These are phyloP conservation scores for Ophiostoma sp. DNA, from an alignment of 2,329 filamentous ascomycete genomes.

Conservation along the genomic window DNA sequence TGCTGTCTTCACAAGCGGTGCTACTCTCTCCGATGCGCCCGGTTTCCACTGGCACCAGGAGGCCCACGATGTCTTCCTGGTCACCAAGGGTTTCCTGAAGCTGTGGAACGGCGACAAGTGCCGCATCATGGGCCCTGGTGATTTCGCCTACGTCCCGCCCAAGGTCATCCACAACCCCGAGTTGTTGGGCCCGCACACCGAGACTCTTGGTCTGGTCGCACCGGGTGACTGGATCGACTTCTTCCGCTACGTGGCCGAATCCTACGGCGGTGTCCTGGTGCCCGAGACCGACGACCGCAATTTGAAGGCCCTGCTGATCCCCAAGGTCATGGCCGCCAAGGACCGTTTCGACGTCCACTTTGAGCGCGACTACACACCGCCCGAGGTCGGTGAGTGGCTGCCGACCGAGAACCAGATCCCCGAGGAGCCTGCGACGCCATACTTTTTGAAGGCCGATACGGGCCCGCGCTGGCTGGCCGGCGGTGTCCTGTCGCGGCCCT, in stretches of 20 bases:
- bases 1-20: not conserved
- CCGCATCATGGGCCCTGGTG: conserved; percentile 16
- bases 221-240: conserved; percentile 17
- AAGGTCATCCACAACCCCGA: conserved; percentile 15
- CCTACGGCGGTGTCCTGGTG: not conserved
- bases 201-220: not conserved
- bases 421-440: not conserved
- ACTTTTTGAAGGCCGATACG: conserved; percentile 4
- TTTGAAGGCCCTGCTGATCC: not conserved
- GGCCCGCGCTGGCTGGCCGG: conserved; percentile 14
- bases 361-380: conserved; percentile 8
- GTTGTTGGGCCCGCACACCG: conserved; percentile 16
- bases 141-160: conserved; percentile 15
- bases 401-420: conserved; percentile 8
- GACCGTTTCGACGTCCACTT: conserved; percentile 11
- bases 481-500: conserved; percentile 9
- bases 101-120: conserved; percentile 20
- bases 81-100: conserved; percentile 15
- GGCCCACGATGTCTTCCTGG: conserved; percentile 14
- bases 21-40: not conserved
- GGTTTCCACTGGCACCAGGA: conserved; percentile 6
- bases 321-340: conserved; percentile 19
- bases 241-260: conserved; percentile 10
- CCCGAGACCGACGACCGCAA: conserved; percentile 12
- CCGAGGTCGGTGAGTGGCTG: conserved; percentile 7